phyloP scores from a whole-genome alignment of 306 rosid species.

The Sesbania bispinosa region DNA sequence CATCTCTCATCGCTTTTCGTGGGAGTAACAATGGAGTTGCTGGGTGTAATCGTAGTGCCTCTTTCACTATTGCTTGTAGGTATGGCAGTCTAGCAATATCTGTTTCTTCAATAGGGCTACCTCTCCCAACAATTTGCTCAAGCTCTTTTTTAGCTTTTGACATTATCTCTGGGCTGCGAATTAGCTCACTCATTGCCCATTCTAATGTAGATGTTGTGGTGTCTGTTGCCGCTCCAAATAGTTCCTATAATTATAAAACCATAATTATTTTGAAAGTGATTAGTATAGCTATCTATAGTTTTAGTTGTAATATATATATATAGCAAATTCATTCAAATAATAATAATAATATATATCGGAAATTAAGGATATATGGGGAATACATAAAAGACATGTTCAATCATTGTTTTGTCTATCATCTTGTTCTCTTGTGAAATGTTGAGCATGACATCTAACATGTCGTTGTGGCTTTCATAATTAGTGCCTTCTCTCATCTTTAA shows the following conservation, averaged over 20 bases:
- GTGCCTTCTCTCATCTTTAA: too few species aligned
- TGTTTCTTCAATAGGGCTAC: slow-evolving; percentile 6
- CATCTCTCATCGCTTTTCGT: slow-evolving; percentile 22
- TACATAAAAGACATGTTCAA: too few species aligned
- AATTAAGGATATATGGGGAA: too few species aligned
- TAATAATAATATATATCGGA: too few species aligned
- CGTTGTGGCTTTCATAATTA: too few species aligned
- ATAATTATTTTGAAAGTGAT: too few species aligned
- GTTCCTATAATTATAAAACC: too few species aligned
- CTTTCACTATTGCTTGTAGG: slow-evolving; percentile 15
- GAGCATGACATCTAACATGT: not conserved
- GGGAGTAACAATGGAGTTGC: slow-evolving; percentile 25
- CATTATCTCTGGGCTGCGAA: not conserved
- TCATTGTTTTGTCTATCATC: not conserved
- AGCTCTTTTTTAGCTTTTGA: slow-evolving; percentile 13
- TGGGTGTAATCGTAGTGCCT: slow-evolving; percentile 22
- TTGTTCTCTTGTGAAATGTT: not conserved
- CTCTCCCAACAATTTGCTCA: not conserved
- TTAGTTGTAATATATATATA: too few species aligned
- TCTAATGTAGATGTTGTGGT: slow-evolving; percentile 21
- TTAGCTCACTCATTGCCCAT: slow-evolving; percentile 29
- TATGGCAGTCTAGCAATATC: not conserved
- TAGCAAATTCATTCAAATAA: too few species aligned
- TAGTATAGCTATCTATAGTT: too few species aligned
- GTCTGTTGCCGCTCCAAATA: slow-evolving; percentile 28